Percentiles rank a stretch among this genome's conserved stretches.
phyloP scores from a whole-genome alignment of 768 basidiomycete species.

The Boletus edulis region DNA sequence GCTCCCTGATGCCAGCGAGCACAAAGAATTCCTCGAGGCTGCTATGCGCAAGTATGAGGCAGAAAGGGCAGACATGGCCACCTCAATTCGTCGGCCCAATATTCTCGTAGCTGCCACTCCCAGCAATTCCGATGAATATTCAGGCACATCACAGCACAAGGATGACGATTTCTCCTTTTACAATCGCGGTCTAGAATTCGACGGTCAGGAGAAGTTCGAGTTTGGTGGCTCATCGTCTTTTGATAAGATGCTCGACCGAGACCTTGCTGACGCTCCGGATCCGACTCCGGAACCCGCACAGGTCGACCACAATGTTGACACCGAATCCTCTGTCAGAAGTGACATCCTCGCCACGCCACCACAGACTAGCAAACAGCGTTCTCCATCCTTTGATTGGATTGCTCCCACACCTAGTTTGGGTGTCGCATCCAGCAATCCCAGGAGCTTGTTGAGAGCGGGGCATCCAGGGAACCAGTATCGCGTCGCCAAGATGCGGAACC shows the following conservation, averaged over 20 bases:
- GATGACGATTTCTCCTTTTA: slow-evolving; percentile 9
- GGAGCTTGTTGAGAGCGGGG: slow-evolving; percentile 32
- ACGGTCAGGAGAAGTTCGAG: slow-evolving; percentile 30
- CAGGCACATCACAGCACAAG: slow-evolving; percentile 12
- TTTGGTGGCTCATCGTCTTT: slow-evolving; percentile 43
- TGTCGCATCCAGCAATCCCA: slow-evolving; percentile 26
- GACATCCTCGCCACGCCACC: background rate
- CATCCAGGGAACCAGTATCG: slow-evolving; percentile 33
- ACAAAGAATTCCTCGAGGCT: slow-evolving; percentile 19
- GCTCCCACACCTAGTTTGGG: slow-evolving; percentile 12
- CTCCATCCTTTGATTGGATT: slow-evolving; percentile 22
- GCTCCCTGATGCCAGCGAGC: slow-evolving; percentile 45
- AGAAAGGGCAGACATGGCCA: slow-evolving; percentile 13
- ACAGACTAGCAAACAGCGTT: background rate
- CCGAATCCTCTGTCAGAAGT: slow-evolving; percentile 1
- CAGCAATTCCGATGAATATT: slow-evolving; percentile 36
- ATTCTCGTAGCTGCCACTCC: slow-evolving; percentile 58
- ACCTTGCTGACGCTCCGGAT: slow-evolving; percentile 22
- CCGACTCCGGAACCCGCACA: slow-evolving; percentile 20
- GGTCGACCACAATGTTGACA: background rate
- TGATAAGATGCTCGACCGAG: slow-evolving; percentile 37
- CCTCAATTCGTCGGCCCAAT: slow-evolving; percentile 12
- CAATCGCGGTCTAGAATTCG: slow-evolving; percentile 8
- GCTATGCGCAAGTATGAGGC: slow-evolving; percentile 27
- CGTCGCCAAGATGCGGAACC: slow-evolving; percentile 24